phyloP scores from a whole-genome alignment of 2,329 filamentous ascomycete species.

The Triangularia verruculosa region DNA sequence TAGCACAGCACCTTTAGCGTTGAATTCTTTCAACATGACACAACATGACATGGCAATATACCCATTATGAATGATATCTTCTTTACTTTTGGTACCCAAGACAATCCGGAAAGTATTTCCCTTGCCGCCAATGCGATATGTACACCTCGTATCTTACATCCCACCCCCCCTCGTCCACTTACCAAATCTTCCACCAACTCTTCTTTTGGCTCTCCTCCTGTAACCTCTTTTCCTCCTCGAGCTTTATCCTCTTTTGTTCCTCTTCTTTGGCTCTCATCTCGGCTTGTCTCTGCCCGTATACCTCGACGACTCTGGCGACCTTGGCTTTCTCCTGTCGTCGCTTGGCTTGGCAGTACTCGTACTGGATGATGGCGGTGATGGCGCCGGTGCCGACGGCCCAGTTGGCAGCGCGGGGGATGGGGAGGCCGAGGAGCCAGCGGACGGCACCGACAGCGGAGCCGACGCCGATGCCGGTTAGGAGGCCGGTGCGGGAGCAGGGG shows the following conservation, averaged over 20 bases:
- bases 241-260: slow-evolving; percentile 20
- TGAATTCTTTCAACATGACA: neutral
- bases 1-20: neutral
- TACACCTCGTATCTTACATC: neutral
- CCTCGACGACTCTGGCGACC: slow-evolving; percentile 82
- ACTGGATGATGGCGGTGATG: slow-evolving; percentile 65
- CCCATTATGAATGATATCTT: neutral
- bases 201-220: slow-evolving; percentile 36
- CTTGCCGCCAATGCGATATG: neutral
- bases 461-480: slow-evolving; percentile 77
- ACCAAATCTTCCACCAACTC: slow-evolving; percentile 60
- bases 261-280: slow-evolving; percentile 36
- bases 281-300: slow-evolving; percentile 70
- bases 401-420: slow-evolving; percentile 67
- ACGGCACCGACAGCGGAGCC: slow-evolving; percentile 74
- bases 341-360: slow-evolving; percentile 79
- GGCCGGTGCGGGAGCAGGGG: slow-evolving; percentile 79
- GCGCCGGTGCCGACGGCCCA: slow-evolving; percentile 82
- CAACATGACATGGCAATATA: neutral
- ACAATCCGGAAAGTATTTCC: neutral
- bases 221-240: slow-evolving; percentile 37
- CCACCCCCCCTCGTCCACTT: too few relatives aligned
- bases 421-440: slow-evolving; percentile 67
- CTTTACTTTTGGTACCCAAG: neutral
- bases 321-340: slow-evolving; percentile 72